These are phyloP conservation scores for Brassica incana DNA, from an alignment of 345 rosid genomes.

Conservation along the genomic window DNA sequence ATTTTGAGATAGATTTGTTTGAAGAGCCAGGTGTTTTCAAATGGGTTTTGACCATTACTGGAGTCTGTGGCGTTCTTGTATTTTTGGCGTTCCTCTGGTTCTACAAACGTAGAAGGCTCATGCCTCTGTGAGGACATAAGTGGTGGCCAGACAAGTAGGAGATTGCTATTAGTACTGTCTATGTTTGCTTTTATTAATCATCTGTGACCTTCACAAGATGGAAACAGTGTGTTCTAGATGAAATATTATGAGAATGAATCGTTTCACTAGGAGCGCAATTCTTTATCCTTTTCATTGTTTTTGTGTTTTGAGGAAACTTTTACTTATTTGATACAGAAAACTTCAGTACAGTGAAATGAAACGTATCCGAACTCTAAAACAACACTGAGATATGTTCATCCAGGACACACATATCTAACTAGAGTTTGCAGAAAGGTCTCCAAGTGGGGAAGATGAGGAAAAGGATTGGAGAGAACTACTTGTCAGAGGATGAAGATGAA, in stretches of 20 bases:
- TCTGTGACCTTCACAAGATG: neutral
- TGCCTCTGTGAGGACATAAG: slow-evolving; percentile 60
- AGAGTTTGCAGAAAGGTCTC: slow-evolving; percentile 2
- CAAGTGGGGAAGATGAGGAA: neutral
- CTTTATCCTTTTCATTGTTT: neutral
- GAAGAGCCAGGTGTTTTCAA: slow-evolving; percentile 64
- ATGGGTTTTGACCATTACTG: slow-evolving; percentile 90
- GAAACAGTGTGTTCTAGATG: slow-evolving; percentile 11
- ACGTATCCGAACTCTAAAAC: neutral
- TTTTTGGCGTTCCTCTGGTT: slow-evolving; percentile 82
- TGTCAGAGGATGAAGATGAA: slow-evolving; percentile 39
- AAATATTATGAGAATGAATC: slow-evolving; percentile 3
- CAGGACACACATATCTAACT: neutral
- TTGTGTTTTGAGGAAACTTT: neutral
- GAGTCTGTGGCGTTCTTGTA: slow-evolving; percentile 53
- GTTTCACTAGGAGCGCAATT: neutral
- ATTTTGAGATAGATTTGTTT: slow-evolving; percentile 66
- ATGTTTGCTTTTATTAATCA: neutral
- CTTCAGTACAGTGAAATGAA: slow-evolving; percentile 15
- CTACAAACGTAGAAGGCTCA: slow-evolving; percentile 90
- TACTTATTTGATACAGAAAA: slow-evolving; percentile 25
- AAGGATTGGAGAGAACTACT: slow-evolving; percentile 31
- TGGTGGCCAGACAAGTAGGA: slow-evolving; percentile 1
- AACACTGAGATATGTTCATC: neutral
- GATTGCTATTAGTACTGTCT: neutral